Conservation (phyloP, 805 yeast species). For the Wickerhamomyces alni region DNA sequence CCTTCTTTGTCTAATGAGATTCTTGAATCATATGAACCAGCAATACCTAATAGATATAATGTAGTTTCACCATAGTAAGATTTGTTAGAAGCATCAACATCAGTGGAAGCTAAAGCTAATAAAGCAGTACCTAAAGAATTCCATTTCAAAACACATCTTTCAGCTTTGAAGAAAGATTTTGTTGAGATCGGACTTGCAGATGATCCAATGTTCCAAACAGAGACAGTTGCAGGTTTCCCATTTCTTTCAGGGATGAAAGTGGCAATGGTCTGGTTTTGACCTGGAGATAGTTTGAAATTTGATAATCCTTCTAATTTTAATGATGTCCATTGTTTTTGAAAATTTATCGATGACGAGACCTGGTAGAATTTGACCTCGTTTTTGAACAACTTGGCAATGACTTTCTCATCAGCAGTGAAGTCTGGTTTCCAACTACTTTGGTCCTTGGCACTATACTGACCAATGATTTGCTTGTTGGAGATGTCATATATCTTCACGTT, state of each 20-base stretch:
- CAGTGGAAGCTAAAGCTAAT: conserved; percentile 90
- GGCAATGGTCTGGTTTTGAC: conserved; percentile 84
- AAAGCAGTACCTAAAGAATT: conserved; percentile 91
- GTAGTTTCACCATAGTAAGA: conserved; percentile 97
- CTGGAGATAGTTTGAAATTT: conserved; percentile 74
- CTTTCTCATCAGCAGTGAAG: conserved; percentile 74
- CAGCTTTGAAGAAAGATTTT: conserved; percentile 93
- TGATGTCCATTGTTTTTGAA: conserved; percentile 51
- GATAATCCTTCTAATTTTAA: conserved; percentile 49
- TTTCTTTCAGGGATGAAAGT: conserved; percentile 81
- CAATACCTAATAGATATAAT: conserved; percentile 82
- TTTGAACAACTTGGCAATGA: conserved; percentile 53
- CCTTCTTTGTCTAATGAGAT: conserved; percentile 88
- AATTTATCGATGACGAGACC: conserved; percentile 35
- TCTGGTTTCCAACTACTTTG: conserved; percentile 94
- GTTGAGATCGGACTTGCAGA: conserved; percentile 58
- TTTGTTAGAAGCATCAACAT: conserved; percentile 89
- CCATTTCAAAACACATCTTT: conserved; percentile 89
- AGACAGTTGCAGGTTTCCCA: conserved; percentile 87
- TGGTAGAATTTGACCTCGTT: conserved; percentile 69
- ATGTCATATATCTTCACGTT: conserved; percentile 77
- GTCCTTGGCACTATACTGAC: conserved; percentile 67
- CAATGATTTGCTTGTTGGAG: conserved; percentile 39
- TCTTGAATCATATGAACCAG: conserved; percentile 86
- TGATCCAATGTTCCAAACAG: conserved; percentile 71